Evolutionary conservation across 1,284 basidiomycete species (phyloP), one percentile per base, ranked within the genome.

Genomic region (Psilocybe mexicana): DNA sequence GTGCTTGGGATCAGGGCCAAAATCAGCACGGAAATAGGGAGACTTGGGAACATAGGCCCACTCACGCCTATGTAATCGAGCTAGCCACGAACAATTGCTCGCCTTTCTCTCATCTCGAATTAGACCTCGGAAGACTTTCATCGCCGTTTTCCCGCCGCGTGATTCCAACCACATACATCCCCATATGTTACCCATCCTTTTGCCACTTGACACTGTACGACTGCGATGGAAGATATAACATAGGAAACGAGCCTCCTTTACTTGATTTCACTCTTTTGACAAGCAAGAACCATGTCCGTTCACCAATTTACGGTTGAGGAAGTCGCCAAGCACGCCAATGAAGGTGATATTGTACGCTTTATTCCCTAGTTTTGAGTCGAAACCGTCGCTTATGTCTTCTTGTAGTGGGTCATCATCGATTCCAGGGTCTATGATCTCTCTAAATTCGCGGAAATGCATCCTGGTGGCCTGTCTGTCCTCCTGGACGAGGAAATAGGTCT

Each of bases 331-430:
- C 72, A 76, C 55, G 70, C 67, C 49, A 73, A 68, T 52, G 64
- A 70, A 48, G 71, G 69, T 43, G 73, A 76, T 61, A 52, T 75
- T 48, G 74, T 73, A 52, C 55, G 71, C 62, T 23, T 18, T 26
- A 45, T 50, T 14, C n/a, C 28, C 36, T 14, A 11, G 28, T 8
- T 11, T 24, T 6, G 3, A 1, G 38, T 11, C 5, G 28, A 30
- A 6, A 5, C 33, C 26, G 18, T 28, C 46, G 28, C 28, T 43
- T n/a, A 43, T 35, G 8, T 43, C 38, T 55, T 28, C 35, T 43
- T 2, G 35, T 56, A 90, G 87, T 95, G 92, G 91, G 76, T 94
- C 63, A 82, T 93, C 61, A 81, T 96, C 65, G 93, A 95, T 71
- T 81, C 87, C 23, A 88, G 86, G 67, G 91, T 95, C 30, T 94